Conservation (phyloP, 495 filamentous ascomycete species). For the Platismatia glauca region DNA sequence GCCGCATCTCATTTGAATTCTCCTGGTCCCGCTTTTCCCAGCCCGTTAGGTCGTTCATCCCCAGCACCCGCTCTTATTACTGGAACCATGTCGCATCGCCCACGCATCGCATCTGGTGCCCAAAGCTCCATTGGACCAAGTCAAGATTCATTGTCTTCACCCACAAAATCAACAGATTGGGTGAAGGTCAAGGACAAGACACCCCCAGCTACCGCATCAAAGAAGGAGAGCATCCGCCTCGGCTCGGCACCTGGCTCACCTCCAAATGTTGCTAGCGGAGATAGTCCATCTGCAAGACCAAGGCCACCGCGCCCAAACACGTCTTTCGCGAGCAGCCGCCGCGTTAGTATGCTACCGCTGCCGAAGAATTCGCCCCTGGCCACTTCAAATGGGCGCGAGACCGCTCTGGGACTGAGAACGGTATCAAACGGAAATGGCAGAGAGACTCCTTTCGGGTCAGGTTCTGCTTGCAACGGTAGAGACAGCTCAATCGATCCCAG, state of each 20-base stretch:
- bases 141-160: constrained; percentile 29
- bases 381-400: constrained; percentile 5
- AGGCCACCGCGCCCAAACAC: constrained; percentile 37
- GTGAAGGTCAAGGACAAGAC: constrained; percentile 33
- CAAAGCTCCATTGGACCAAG: constrained; percentile 23
- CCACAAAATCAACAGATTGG: constrained; percentile 21
- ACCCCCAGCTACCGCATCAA: constrained; percentile 9
- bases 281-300: constrained; percentile 28
- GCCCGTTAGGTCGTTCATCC: constrained; percentile 36
- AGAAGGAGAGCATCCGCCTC: constrained; percentile 9
- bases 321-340: constrained; percentile 37
- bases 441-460: constrained; percentile 7
- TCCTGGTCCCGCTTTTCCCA: constrained; percentile 28
- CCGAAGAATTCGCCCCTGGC: constrained; percentile 26
- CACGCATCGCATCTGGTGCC: constrained; percentile 34
- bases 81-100: constrained; percentile 34
- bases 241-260: constrained; percentile 4
- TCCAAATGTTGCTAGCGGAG: constrained; percentile 11
- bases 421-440: neutral
- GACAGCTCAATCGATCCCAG: constrained; percentile 3
- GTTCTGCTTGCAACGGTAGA: neutral
- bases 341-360: constrained; percentile 42
- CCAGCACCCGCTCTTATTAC: constrained; percentile 30
- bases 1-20: constrained; percentile 27
- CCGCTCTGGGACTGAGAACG: constrained; percentile 7